Conservation (phyloP, 768 basidiomycete species). For the button mushroom (Agaricus bisporus) region DNA sequence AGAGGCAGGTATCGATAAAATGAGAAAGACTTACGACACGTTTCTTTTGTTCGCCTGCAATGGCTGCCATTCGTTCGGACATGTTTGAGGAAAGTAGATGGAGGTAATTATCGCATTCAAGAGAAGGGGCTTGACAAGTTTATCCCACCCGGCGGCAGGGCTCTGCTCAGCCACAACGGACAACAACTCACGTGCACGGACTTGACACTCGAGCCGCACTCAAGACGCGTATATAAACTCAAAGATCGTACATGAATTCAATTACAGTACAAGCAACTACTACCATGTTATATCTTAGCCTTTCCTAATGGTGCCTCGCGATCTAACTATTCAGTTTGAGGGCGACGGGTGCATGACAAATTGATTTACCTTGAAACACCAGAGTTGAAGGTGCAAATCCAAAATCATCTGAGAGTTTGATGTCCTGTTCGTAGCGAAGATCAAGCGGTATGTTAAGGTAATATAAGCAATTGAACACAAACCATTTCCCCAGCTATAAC, state of each 20-base stretch:
- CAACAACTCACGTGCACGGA: conserved; percentile 7
- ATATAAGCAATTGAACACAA: conserved; percentile 18
- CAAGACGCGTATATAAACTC: no score
- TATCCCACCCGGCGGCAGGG: conserved; percentile 2
- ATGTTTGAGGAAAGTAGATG: conserved; percentile 19
- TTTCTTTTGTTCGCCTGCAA: conserved; percentile 78
- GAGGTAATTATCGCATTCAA: conserved; percentile 10
- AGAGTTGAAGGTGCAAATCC: conserved; percentile 85
- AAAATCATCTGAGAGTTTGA: conserved; percentile 68
- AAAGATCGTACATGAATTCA: not conserved
- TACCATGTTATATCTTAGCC: conserved; percentile 38
- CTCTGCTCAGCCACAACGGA: conserved; percentile 3
- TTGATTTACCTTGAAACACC: conserved; percentile 55
- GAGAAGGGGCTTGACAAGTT: conserved; percentile 7
- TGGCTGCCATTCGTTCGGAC: conserved; percentile 50
- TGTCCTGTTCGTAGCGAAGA: conserved; percentile 35
- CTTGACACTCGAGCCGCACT: not conserved
- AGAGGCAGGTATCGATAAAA: conserved; percentile 9
- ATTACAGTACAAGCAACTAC: conserved; percentile 32
- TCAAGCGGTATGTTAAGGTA: not conserved
- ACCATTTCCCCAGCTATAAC: conserved; percentile 83
- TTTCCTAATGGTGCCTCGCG: conserved; percentile 57
- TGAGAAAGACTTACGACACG: conserved; percentile 64
- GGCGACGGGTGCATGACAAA: not conserved
- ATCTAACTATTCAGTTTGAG: conserved; percentile 22